Percentiles rank a stretch among this genome's conserved stretches.
Evolutionary conservation across 2,329 filamentous ascomycete genomes (phyloP).

Genomic region (Onygenales sp.): DNA sequence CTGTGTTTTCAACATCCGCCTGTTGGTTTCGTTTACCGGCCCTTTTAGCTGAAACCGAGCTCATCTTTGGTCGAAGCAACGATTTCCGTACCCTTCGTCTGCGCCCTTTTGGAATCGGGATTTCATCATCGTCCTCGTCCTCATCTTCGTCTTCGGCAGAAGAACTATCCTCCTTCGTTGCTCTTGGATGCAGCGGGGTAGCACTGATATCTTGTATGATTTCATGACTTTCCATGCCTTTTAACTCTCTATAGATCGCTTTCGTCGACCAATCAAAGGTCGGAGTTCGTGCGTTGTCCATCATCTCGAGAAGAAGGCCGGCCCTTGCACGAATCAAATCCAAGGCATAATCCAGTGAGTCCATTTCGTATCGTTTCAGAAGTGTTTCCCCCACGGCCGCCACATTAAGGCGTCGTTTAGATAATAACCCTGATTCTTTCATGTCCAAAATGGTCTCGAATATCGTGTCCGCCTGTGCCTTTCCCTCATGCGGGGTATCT

Average conservation of each 20-base stretch:
- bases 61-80: conserved; percentile 34
- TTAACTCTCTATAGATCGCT: conserved; percentile 32
- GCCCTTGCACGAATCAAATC: conserved; percentile 28
- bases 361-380: conserved; percentile 25
- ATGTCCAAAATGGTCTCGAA: conserved; percentile 29
- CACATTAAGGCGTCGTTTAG: conserved; percentile 31
- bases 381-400: conserved; percentile 24
- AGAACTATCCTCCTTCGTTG: conserved; percentile 16
- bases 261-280: conserved; percentile 32
- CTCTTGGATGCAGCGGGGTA: conserved; percentile 25
- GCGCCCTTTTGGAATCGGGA: conserved; percentile 13
- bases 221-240: conserved; percentile 22
- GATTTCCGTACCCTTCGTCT: conserved; percentile 31
- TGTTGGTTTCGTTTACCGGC: conserved; percentile 31
- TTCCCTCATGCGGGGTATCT: conserved; percentile 16
- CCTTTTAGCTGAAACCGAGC: conserved; percentile 28
- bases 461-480: conserved; percentile 27
- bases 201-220: conserved; percentile 20
- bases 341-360: conserved; percentile 24
- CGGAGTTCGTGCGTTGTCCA: conserved; percentile 27
- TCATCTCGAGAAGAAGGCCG: conserved; percentile 21
- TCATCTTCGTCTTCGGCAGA: conserved; percentile 15
- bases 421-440: conserved; percentile 30
- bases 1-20: conserved; percentile 14
- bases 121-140: conserved; percentile 8